Conservation (phyloP, 164 flowering plant species). For the Vitis rotundifolia region DNA sequence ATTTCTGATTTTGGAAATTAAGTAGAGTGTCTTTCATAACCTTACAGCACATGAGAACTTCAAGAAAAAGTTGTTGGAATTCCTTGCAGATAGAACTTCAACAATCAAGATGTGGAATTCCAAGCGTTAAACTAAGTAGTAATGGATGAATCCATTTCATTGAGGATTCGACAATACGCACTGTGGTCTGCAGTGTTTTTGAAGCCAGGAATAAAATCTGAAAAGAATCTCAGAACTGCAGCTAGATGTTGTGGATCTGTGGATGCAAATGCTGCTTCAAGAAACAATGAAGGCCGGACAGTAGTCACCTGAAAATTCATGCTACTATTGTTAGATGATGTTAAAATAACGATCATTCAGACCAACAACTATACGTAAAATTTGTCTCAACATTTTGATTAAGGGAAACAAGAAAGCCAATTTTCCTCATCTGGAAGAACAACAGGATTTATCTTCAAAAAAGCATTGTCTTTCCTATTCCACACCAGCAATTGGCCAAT, state of each 20-base stretch:
- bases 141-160: constrained; percentile 41
- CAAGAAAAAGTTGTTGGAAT: no score
- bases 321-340: background rate
- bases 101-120: no score
- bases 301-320: constrained; percentile 60
- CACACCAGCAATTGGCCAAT: background rate
- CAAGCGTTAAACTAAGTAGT: constrained; percentile 17
- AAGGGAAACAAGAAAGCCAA: background rate
- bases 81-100: no score
- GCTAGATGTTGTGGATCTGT: constrained; percentile 78
- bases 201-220: constrained; percentile 84
- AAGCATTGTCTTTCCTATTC: background rate
- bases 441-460: background rate
- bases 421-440: background rate
- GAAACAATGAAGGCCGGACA: constrained; percentile 82
- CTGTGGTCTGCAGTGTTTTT: constrained; percentile 60
- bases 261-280: constrained; percentile 79
- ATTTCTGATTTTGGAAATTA: no score
- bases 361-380: background rate
- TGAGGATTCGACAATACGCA: constrained; percentile 51
- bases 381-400: background rate
- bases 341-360: background rate
- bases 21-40: no score
- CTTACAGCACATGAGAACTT: no score
- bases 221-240: constrained; percentile 80